Conservation (phyloP, 148 eudicot genomes). For the Cornus florida region DNA sequence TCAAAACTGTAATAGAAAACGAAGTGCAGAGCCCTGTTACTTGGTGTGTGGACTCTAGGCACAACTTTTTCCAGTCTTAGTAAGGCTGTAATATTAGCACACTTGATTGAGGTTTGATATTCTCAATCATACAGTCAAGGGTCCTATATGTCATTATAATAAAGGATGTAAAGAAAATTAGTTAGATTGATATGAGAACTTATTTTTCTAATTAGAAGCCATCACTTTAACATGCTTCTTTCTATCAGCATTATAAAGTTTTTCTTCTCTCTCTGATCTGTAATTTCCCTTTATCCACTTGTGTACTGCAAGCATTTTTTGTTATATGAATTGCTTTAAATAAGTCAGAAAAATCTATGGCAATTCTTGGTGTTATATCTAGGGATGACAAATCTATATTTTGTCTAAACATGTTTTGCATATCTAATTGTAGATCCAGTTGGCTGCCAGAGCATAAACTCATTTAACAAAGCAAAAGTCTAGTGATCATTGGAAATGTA, state of each 20-base stretch:
- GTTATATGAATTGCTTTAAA: no score
- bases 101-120: background rate
- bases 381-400: no score
- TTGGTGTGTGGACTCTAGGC: background rate
- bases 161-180: background rate
- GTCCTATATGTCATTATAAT: background rate
- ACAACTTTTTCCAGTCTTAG: background rate
- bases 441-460: no score
- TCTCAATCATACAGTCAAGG: background rate
- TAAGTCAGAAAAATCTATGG: no score
- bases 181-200: background rate
- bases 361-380: no score
- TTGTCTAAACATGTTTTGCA: no score
- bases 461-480: no score
- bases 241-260: background rate
- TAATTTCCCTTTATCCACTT: background rate
- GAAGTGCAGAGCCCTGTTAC: background rate
- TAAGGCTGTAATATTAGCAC: background rate
- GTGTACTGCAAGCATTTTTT: background rate
- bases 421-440: no score
- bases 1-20: background rate
- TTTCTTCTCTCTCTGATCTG: background rate
- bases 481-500: no score
- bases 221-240: background rate
- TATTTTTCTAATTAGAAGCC: constrained; percentile 1